Evolutionary conservation across 2,329 filamentous ascomycete species (phyloP).

Genomic region (Aspergillus japonicus): DNA sequence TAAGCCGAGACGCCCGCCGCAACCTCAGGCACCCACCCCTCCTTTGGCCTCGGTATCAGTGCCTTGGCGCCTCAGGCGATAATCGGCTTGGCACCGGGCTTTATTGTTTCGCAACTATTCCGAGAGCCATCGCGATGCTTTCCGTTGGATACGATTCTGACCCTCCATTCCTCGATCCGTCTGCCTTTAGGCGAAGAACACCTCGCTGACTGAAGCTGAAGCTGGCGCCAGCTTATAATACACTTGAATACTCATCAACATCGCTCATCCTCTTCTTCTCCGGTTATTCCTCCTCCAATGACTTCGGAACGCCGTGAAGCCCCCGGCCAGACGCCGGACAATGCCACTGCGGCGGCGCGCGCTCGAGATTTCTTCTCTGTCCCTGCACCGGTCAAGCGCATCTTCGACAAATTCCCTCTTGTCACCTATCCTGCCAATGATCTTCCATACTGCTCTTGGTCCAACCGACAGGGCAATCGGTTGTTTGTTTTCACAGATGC

Average conservation of each 20-base stretch:
- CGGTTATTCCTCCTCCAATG: conserved; percentile 21
- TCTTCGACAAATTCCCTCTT: conserved; percentile 85
- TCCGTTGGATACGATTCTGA: background rate
- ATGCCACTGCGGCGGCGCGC: conserved; percentile 20
- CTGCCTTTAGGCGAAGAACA: background rate
- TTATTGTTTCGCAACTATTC: background rate
- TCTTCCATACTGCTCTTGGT: conserved; percentile 64
- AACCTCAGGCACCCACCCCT: conserved; percentile 3
- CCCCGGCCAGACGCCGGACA: conserved; percentile 25
- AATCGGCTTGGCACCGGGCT: background rate
- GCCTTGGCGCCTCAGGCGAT: background rate
- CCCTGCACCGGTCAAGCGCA: conserved; percentile 71
- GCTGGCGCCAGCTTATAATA: background rate
- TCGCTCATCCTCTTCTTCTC: background rate
- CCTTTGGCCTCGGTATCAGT: background rate
- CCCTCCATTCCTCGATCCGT: background rate
- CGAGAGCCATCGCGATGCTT: background rate
- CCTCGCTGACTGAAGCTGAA: background rate
- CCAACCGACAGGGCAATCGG: conserved; percentile 50
- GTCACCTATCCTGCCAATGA: conserved; percentile 71
- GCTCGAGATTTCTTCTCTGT: conserved; percentile 40
- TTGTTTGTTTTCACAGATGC: conserved; percentile 76
- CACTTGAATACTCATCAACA: background rate
- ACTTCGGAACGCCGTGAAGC: conserved; percentile 26
- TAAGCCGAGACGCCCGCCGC: background rate